A percentile compares a stretch with the other conserved stretches of the same genome.
phyloP scores from a whole-genome alignment of 176 grass and related monocot genomes.

The Cenchrus fungigraminus region DNA sequence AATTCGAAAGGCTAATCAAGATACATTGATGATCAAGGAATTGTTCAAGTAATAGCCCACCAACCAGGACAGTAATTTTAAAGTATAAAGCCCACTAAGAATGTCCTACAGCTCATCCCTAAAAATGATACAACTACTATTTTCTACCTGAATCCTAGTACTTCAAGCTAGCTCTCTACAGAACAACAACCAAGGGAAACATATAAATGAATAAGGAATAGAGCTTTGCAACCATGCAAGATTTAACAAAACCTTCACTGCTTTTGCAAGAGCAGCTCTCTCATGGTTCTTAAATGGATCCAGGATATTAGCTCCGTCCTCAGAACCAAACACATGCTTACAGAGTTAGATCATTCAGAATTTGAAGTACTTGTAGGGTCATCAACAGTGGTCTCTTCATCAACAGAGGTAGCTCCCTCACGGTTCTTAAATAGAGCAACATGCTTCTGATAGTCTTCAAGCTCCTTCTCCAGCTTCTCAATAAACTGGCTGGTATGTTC shows the following conservation, averaged over 20 bases:
- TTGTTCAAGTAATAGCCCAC: neutral
- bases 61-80: neutral
- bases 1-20: neutral
- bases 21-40: neutral
- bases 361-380: conserved; percentile 28
- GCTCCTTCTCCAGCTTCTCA: conserved; percentile 67
- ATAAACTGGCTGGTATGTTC: conserved; percentile 79
- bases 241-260: conserved; percentile 26
- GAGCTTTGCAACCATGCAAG: neutral
- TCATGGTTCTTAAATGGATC: neutral
- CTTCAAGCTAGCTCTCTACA: conserved; percentile 11
- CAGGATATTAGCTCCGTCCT: neutral
- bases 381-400: conserved; percentile 25
- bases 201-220: conserved; percentile 17
- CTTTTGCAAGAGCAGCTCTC: neutral
- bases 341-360: conserved; percentile 31
- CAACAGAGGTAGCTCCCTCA: conserved; percentile 28
- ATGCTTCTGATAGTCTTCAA: conserved; percentile 79
- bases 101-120: neutral
- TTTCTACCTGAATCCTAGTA: neutral
- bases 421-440: conserved; percentile 66
- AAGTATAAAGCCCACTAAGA: neutral
- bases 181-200: neutral
- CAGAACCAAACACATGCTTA: too few species aligned
- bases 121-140: neutral